Base-by-base conservation (phyloP, 2,329 filamentous ascomycete genomes). In the Mycosphaerella sp. region DNA sequence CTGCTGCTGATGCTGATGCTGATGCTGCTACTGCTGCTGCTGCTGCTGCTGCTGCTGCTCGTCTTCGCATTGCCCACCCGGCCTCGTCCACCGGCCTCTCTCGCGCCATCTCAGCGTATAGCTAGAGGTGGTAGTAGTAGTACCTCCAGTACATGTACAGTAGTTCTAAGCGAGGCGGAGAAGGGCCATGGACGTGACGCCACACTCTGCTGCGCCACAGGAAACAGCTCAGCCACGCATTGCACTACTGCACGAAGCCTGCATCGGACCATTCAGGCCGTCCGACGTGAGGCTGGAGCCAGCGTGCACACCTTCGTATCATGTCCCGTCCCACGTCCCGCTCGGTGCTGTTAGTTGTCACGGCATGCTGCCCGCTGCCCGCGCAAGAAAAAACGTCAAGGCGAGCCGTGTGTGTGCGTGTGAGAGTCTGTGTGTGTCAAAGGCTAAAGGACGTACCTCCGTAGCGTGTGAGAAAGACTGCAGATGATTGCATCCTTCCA, bases 251-350 rank as follows among this genome's bases (percentile, higher is more conserved):
- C 26, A 29, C 26, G 26, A 29, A 4, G 26, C 26, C 26, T 6
- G 26, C 26, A 29, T 29, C 26, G 26, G 26, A 29, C 26, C 26
- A 29, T 29, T 7, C 4, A 29, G 26, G 6, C 26, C 26, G 26
- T 29, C 26, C 5, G 26, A 29, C 26, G 26, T 29, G 26, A 29
- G 26, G 26, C 26, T 29, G 26, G 26, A 29, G 26, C 26, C 26
- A 21, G 21, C 21, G 21, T 4, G 21, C 21, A 21, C 26, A 29
- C 54, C 53, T 55, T 56, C 59, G 57, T 58, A 49, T 47, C 46
- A 49, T 58, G 55, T 53, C 56, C 58, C 53, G 58, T 46, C 45
- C 49, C 46, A 52, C 51, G 39, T 43, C 32, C 40, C 14, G 21
- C 32, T 17, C 48, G 11, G 7, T 51, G 40, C 34, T 34, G 47